These are phyloP conservation scores for Corchorus olitorius DNA, from an alignment of 345 rosid genomes.

Conservation along the genomic window DNA sequence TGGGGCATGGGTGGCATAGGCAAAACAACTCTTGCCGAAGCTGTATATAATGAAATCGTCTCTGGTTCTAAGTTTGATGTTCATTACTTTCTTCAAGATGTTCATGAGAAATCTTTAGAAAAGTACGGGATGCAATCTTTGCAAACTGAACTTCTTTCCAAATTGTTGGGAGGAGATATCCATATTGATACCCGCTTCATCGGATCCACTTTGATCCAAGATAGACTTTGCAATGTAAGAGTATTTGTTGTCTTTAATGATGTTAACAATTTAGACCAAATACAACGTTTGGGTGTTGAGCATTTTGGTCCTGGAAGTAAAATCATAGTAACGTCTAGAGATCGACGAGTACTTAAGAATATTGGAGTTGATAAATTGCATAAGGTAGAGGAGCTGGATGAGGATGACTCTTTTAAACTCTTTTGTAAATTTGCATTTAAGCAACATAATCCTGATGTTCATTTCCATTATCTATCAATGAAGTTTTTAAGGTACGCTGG, in stretches of 20 bases:
- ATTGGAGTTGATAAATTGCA: not conserved
- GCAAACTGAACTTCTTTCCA: not conserved
- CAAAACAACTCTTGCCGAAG: not conserved
- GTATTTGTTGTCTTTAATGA: not conserved
- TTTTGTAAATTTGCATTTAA: constrained; percentile 10
- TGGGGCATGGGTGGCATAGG: constrained; percentile 1
- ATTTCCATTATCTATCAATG: not conserved
- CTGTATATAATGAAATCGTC: not conserved
- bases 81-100: not conserved
- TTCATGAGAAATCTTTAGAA: not conserved
- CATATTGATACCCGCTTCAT: not conserved
- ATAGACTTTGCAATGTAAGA: not conserved
- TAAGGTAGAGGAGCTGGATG: not conserved
- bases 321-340: constrained; percentile 8
- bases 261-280: not conserved
- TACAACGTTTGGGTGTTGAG: not conserved
- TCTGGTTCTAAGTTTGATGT: not conserved
- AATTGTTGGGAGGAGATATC: not conserved
- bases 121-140: not conserved
- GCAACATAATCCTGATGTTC: not conserved
- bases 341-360: not conserved
- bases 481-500: not conserved
- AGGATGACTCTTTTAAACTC: not conserved
- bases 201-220: not conserved
- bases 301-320: not conserved